Percentiles rank a stretch among this genome's conserved stretches.
phyloP scores from a whole-genome alignment of 495 filamentous ascomycete species.

The Penicillium soppii region DNA sequence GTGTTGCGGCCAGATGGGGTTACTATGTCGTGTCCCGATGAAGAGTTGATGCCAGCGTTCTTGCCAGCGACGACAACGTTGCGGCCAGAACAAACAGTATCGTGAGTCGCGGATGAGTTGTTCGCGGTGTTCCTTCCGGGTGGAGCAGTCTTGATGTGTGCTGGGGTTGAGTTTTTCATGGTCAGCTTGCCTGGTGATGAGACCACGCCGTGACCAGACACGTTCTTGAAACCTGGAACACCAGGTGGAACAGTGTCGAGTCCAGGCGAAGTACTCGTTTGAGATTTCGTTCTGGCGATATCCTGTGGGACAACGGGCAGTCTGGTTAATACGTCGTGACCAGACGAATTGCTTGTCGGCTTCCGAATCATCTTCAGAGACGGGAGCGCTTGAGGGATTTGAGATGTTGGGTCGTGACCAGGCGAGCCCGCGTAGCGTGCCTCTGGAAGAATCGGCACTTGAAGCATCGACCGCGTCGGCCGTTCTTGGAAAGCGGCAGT shows the following conservation, averaged over 20 bases:
- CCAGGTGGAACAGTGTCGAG: slow-evolving; percentile 1
- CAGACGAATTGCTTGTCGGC: slow-evolving; percentile 3
- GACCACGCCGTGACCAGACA: not conserved
- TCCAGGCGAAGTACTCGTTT: not conserved
- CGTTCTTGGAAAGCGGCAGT: slow-evolving; percentile 9
- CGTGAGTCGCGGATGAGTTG: not conserved
- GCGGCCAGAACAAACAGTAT: not conserved
- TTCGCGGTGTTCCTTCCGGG: not conserved
- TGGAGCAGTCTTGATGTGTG: not conserved
- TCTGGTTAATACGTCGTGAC: slow-evolving; percentile 7
- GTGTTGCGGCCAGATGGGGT: not conserved
- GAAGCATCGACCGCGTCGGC: slow-evolving; percentile 1
- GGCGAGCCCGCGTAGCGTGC: slow-evolving; percentile 8
- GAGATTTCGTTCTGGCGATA: not conserved
- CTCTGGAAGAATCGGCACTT: slow-evolving; percentile 9
- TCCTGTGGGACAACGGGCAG: not conserved
- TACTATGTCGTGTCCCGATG: not conserved
- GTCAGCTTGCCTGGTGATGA: not conserved
- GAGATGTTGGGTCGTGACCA: slow-evolving; percentile 10
- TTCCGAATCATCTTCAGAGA: slow-evolving; percentile 8
- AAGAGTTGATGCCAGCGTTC: not conserved
- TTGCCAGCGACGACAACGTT: not conserved
- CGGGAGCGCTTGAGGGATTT: slow-evolving; percentile 1
- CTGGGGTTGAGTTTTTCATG: not conserved
- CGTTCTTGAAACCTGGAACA: not conserved